Conservation (phyloP, 139 green algal genomes). For the Asterochloris sp. region DNA sequence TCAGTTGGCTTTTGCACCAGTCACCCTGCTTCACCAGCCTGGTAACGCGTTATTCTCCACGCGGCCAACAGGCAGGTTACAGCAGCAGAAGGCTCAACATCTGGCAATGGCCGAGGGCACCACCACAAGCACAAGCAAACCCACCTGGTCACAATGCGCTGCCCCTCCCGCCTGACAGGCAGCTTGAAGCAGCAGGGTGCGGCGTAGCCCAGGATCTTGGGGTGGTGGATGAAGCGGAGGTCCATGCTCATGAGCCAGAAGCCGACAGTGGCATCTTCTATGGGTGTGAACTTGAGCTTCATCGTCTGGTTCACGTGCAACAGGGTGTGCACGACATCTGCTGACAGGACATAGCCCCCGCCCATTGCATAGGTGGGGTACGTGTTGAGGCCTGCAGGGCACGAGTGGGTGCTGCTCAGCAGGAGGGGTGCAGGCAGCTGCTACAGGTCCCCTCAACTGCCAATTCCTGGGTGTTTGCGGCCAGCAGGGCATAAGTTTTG, state of each 20-base stretch:
- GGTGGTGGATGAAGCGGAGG: constrained; percentile 46
- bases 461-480: too few relatives aligned
- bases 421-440: too few relatives aligned
- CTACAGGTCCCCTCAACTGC: too few relatives aligned
- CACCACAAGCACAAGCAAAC: too few relatives aligned
- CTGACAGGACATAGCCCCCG: constrained; percentile 43
- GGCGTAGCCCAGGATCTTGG: constrained; percentile 32
- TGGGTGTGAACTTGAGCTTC: constrained; percentile 49
- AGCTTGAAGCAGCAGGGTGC: constrained; percentile 52
- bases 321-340: constrained; percentile 35
- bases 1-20: too few relatives aligned
- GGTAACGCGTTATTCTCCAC: too few relatives aligned
- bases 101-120: too few relatives aligned
- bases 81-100: too few relatives aligned
- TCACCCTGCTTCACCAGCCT: too few relatives aligned
- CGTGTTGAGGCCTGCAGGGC: constrained; percentile 27
- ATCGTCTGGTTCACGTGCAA: constrained; percentile 35
- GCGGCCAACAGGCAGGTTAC: too few relatives aligned
- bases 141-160: constrained; percentile 31
- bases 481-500: too few relatives aligned
- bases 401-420: too few relatives aligned
- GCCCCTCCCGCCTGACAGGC: constrained; percentile 23
- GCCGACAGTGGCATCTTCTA: constrained; percentile 49
- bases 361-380: constrained; percentile 57
- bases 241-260: constrained; percentile 56